Conservation (phyloP, 2,329 filamentous ascomycete species). For the Botrytis hyacinthi region DNA sequence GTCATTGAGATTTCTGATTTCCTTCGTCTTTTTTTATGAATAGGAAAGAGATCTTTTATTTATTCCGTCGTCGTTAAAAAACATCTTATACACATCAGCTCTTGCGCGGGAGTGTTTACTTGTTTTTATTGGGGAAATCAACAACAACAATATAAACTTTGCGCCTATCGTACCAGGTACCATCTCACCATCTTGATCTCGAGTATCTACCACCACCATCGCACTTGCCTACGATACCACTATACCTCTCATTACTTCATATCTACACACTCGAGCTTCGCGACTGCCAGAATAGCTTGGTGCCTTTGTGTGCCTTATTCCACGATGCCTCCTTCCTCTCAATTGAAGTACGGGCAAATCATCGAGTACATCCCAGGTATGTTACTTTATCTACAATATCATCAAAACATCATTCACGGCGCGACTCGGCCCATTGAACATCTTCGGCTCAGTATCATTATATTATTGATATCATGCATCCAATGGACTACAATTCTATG, state of each 20-base stretch:
- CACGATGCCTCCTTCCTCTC: conserved; percentile 47
- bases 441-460: conserved; percentile 30
- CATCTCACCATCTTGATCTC: neutral
- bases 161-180: neutral
- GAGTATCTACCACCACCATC: neutral
- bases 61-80: neutral
- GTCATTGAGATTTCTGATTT: neutral
- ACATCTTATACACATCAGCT: neutral
- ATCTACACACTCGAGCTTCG: conserved; percentile 3
- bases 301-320: conserved; percentile 12
- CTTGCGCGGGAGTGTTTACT: neutral
- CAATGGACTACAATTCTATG: conserved; percentile 29
- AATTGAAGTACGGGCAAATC: conserved; percentile 70
- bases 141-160: conserved; percentile 14
- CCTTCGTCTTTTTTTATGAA: conserved; percentile 4
- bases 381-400: conserved; percentile 32
- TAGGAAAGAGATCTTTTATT: neutral
- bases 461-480: conserved; percentile 25
- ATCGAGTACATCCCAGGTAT: conserved; percentile 95
- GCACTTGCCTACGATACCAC: neutral
- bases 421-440: conserved; percentile 24
- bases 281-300: conserved; percentile 7
- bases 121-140: neutral
- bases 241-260: neutral
- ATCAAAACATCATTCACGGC: conserved; percentile 18